Evolutionary conservation across 1,139 yeast genomes (phyloP).

Genomic region (Taiozyma sp.): DNA sequence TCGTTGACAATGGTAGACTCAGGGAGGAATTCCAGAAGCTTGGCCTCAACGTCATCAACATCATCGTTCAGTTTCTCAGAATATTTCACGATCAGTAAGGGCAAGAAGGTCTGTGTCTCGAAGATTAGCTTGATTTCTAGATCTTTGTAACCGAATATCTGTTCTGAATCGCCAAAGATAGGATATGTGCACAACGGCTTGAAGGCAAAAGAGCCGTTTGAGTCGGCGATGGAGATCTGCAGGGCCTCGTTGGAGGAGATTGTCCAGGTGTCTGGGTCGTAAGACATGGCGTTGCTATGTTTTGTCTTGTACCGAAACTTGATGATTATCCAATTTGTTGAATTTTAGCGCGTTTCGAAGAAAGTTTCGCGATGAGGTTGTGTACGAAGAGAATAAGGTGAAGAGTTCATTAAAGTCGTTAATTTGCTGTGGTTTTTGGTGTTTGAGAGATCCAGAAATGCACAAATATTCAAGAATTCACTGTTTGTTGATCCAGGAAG

Average conservation of each 20-base stretch:
- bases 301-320: not conserved
- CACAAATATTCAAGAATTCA: not conserved
- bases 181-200: slow-evolving; percentile 85
- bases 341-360: not conserved
- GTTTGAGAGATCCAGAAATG: too few relatives aligned
- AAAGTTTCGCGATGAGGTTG: not conserved
- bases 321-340: not conserved
- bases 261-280: slow-evolving; percentile 60
- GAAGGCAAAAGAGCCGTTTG: slow-evolving; percentile 52
- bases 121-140: slow-evolving; percentile 49
- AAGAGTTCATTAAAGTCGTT: not conserved
- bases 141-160: slow-evolving; percentile 78
- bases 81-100: slow-evolving; percentile 53
- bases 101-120: slow-evolving; percentile 49
- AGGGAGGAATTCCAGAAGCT: slow-evolving; percentile 55
- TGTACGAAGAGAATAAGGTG: not conserved
- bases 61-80: slow-evolving; percentile 42
- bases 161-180: slow-evolving; percentile 86
- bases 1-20: slow-evolving; percentile 52
- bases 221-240: slow-evolving; percentile 48
- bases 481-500: slow-evolving; percentile 16
- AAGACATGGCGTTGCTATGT: slow-evolving; percentile 13
- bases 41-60: slow-evolving; percentile 32
- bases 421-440: not conserved
- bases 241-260: slow-evolving; percentile 60